Conservation (phyloP, 2,329 filamentous ascomycete species). For the Alternaria incomplexa region DNA sequence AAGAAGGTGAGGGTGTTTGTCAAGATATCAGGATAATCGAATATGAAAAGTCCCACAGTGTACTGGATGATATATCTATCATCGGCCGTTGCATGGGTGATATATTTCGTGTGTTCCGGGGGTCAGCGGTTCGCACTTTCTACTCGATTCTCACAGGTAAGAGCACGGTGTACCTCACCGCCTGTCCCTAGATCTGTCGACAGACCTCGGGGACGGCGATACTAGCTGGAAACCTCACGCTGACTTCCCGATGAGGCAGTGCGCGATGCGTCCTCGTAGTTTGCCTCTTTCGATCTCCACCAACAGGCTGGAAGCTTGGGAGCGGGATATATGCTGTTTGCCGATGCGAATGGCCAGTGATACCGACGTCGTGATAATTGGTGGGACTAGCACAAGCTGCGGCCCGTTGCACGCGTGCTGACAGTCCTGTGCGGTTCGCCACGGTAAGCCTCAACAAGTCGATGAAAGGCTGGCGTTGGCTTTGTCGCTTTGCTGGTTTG, state of each 20-base stretch:
- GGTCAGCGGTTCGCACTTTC: not conserved
- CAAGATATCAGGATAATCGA: not conserved
- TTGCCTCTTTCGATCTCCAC: not conserved
- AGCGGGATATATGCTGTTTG: not conserved
- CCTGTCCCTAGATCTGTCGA: not conserved
- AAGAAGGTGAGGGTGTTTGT: not conserved
- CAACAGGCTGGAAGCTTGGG: not conserved
- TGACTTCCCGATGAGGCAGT: conserved; percentile 5
- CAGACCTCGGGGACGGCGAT: not conserved
- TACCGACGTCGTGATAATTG: conserved; percentile 9
- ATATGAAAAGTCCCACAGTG: no score
- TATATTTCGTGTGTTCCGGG: not conserved
- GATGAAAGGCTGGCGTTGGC: conserved; percentile 15
- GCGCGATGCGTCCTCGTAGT: conserved; percentile 8
- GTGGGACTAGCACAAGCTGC: conserved; percentile 16
- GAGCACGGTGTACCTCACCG: conserved; percentile 27
- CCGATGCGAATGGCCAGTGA: not conserved
- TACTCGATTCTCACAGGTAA: not conserved
- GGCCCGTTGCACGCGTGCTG: conserved; percentile 14
- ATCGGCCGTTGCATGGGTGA: not conserved
- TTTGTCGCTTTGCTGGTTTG: not conserved
- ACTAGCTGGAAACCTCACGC: conserved; percentile 3
- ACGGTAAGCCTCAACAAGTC: conserved; percentile 30
- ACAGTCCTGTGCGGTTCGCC: conserved; percentile 13
- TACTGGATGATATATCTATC: not conserved